Evolutionary conservation across 129 eudicot species (phyloP), one percentile per base, ranked within the genome.

Genomic region (Flaveria sonorensis): DNA sequence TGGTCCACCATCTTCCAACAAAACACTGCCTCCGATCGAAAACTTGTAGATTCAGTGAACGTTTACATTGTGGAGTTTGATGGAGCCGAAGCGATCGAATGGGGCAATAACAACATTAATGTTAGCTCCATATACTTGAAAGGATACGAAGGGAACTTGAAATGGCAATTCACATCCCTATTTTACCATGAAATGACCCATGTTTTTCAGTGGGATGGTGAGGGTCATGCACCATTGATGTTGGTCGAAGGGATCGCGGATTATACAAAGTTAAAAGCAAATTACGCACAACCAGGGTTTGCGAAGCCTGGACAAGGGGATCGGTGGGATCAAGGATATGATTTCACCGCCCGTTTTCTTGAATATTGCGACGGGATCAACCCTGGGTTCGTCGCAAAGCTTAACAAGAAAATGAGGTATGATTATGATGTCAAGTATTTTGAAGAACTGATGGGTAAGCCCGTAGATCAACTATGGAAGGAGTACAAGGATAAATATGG

Each of bases 151-250:
- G 72, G 43, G 16, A 68, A 68, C 67, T 16, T 53, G 7, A 72
- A 36, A 20, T 72, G 77, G 77, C 32, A 72, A 55, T 72, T 72
- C 10, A 52, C 67, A 21, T 52, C 65, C 51, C 67, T 56, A 0
- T 4, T 84, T 14, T 80, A 79, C 78, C 89, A 86, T 62, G 89
- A 86, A 56, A 67, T 80, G 80, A 76, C 87, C 12, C 89, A 83
- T 52, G 42, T 71, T 10, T 83, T 80, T 70, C 87, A 82, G 43
- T 83, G 85, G 87, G 21, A 64, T 42, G 86, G 86, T 10, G 75
- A 77, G 10, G 70, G 46, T 72, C 18, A 21, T 7, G 7, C 66
- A 18, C 81, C 75, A 1, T 0, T 2, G 1, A 3, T 14, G 9
- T 55, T 68, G 46, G 32, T 30, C 0, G 81, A 77, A 68, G 81